Evolutionary conservation across 331 rosid genomes (phyloP), one percentile per base, ranked within the genome.

Genomic region (Rhamnella rubrinervis): DNA sequence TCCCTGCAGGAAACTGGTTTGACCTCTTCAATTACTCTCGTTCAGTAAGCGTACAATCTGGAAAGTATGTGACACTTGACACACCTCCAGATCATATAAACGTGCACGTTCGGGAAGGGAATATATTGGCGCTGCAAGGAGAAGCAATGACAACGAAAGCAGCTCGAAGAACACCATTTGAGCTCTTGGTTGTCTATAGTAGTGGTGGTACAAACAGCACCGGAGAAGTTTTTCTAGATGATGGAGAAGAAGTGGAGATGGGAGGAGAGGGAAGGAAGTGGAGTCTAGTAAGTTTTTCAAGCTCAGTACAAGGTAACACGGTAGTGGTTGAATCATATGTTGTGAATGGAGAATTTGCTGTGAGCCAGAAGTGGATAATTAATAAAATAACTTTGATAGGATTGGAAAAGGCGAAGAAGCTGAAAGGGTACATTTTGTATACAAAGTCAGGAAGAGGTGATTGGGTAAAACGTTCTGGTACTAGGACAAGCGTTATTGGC

Each of bases 1-100:
- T 90, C 71, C 98, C 96, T 1, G 75, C 78, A 14, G 98, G 98
- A 77, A 86, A 63, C 62, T 90, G 98, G 96, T 92, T 92, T 78
- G 92, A 85, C 75, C 96, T 92, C 73, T 90, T 90, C 58, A 85
- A 90, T 74, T 25, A 78, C 68, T 85, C 92, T 4, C 77, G 80
- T n/a, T 85, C 96, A 0, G 84, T 88, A 62, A 83, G 23, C 26
- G 77, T 74, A n/a, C 41, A 70, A 47, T 66, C 85, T 8, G 97
- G 98, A 19, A 63, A 83, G 75, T 23, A 80, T 47, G 63, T 92
- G 20, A 86, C 58, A 11, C 85, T 92, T 4, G 76, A 83, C 61
- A 92, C 98, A 49, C 96, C 96, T 4, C 25, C 76, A 13, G 95
- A 90, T 77, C 86, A 85, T 67, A 89, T 84, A 39, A 92, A 92